Evolutionary conservation across 2,329 filamentous ascomycete genomes (phyloP), one percentile per base, ranked within the genome.

Genomic region (Fusarium sacchari): DNA sequence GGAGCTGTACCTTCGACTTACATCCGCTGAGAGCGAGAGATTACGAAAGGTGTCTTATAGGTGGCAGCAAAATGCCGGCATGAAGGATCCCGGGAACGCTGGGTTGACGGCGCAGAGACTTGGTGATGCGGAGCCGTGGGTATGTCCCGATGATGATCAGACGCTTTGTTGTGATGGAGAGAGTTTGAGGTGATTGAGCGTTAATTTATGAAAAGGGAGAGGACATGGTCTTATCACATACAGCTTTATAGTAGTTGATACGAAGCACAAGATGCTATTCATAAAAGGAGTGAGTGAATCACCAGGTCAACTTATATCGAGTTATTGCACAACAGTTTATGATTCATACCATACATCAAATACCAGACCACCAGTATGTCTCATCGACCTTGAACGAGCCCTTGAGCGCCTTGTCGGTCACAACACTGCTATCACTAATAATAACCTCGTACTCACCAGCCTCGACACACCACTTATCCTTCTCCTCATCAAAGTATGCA

Each of bases 401-500:
- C 74, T 80, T 87, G 20, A 92, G 79, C 14, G 85, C 82, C 68
- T 85, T 86, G 5, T 83, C 82, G 9, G 83, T 85, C 40, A 88
- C 80, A 9, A 74, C 82, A 72, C 87, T 93, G 67, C 88, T 92
- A 55, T 87, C 84, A 14, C 86, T 87, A 6, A 93, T 88, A 60
- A 90, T 81, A 22, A 94, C 85, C 64, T 87, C 87, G 79, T 94
- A 94, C 53, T 84, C 83, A 36, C 92, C 93, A 78, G 86, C 86
- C 82, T 93, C 91, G 4, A 87, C 88, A 26, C 88, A 87, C 92
- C 92, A 95, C 76, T 89, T 84, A 62, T 88, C 85, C 18, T 88
- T 84, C 70, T 88, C 86, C 82, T 94, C 92, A 74, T 94, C 91
- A 86, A 90, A 94, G 82, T 91, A 94, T 60, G 89, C 89, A 0